Percentiles rank a stretch among this genome's conserved stretches.
Conservation (phyloP, 2,329 filamentous ascomycete species). For the Albophoma yamanashiensis region DNA sequence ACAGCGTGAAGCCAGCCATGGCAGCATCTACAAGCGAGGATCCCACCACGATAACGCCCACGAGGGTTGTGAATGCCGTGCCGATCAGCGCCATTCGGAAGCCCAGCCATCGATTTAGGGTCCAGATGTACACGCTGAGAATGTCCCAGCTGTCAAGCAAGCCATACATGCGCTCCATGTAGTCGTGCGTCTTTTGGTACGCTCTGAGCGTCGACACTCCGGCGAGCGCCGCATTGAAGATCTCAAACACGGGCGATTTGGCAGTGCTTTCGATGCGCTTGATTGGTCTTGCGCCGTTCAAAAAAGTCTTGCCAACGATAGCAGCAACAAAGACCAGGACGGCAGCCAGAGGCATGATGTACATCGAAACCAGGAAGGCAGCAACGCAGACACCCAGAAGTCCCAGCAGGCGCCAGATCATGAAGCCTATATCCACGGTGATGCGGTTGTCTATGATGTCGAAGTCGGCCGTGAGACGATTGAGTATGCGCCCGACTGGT, state of each 20-base stretch:
- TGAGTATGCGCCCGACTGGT: constrained; percentile 64
- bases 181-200: constrained; percentile 57
- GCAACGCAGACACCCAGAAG: constrained; percentile 57
- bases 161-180: constrained; percentile 58
- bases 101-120: constrained; percentile 69
- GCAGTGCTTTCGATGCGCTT: constrained; percentile 69
- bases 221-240: constrained; percentile 61
- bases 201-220: constrained; percentile 68
- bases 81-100: constrained; percentile 63
- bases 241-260: constrained; percentile 72
- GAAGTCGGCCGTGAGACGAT: constrained; percentile 71
- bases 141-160: constrained; percentile 59
- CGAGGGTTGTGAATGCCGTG: constrained; percentile 54
- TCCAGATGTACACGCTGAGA: constrained; percentile 56
- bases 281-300: constrained; percentile 61
- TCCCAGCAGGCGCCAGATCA: constrained; percentile 47
- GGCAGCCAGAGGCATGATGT: constrained; percentile 51
- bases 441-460: constrained; percentile 60
- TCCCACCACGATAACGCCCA: constrained; percentile 53
- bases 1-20: constrained; percentile 64
- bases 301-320: constrained; percentile 50
- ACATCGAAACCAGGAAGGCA: constrained; percentile 55
- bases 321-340: constrained; percentile 46
- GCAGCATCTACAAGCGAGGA: constrained; percentile 54
- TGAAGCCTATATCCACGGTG: constrained; percentile 50